phyloP scores from a whole-genome alignment of 1,139 yeast genomes.

The Candida buenavistaensis region DNA sequence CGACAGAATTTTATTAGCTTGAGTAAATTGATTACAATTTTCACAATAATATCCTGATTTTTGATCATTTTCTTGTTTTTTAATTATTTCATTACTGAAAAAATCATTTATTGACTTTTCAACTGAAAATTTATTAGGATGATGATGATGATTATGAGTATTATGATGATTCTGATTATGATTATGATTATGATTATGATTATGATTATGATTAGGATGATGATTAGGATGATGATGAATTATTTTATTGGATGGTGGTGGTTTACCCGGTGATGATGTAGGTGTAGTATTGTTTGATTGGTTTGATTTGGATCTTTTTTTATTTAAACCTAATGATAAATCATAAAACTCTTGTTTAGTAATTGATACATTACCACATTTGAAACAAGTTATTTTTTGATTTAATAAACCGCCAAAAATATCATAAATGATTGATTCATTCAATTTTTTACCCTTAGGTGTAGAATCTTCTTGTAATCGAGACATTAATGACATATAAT shows the following conservation, averaged over 20 bases:
- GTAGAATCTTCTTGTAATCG: conserved; percentile 90
- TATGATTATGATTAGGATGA: conserved; percentile 1
- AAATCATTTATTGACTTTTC: conserved; percentile 76
- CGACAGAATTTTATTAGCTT: conserved; percentile 73
- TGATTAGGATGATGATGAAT: too few species aligned
- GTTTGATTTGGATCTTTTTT: conserved; percentile 25
- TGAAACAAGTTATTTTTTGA: conserved; percentile 81
- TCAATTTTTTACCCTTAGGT: conserved; percentile 81
- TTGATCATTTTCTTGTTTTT: conserved; percentile 60
- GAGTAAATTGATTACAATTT: conserved; percentile 73
- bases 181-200: conserved; percentile 8
- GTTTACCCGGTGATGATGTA: too few species aligned
- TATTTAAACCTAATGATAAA: conserved; percentile 70
- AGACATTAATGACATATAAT: conserved; percentile 86
- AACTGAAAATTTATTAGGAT: conserved; percentile 48
- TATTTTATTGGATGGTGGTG: too few species aligned
- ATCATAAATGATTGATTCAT: conserved; percentile 81
- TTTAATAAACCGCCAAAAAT: conserved; percentile 89
- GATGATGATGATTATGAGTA: too few species aligned
- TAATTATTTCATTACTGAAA: conserved; percentile 76
- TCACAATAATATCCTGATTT: conserved; percentile 81
- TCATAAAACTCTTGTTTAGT: conserved; percentile 96
- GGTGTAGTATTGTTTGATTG: neutral
- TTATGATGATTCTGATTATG: neutral
- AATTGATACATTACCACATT: conserved; percentile 77